Evolutionary conservation across 1,139 yeast species (phyloP), one percentile per base, ranked within the genome.

Genomic region (Trichomonascaceae sp.): DNA sequence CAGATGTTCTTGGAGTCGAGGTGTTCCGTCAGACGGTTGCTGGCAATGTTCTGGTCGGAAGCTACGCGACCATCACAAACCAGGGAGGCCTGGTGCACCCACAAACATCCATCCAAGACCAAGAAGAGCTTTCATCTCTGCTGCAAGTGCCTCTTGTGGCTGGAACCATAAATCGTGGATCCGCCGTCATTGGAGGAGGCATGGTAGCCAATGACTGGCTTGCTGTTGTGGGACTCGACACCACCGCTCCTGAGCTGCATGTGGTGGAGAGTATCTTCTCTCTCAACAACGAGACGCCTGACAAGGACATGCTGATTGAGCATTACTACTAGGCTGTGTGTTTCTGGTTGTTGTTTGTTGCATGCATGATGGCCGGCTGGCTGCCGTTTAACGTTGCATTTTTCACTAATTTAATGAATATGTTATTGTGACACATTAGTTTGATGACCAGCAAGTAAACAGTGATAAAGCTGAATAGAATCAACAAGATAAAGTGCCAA

Each of bases 41-140:
- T 14, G 97, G 96, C 44, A 89, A 92, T 58, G 97, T 92, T 34
- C 70, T 92, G 43, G 98, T 92, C 38, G 99, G 99, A 37, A 80
- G 95, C 13, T 92, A 89, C 63, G 89, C 97, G 63, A 64, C 94
- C 16, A 70, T 92, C 48, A 80, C 95, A 34, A 92, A 92, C 64
- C 96, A 87, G 61, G 99, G 99, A 57, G 98, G 97, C 43, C 69
- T 92, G 47, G 98, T 92, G 33, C 98, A 92, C 60, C 97, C 99
- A 30, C 95, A 84, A 59, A 92, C 98, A 28, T 76, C 93, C 28
- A 77, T 89, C 42, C 95, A 89, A 60, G 98, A 92, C 59, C 98
- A 89, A 65, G 98, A 92, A 64, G 98, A 92, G 64, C 71, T 92
- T 50, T 82, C 95, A 9, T 84, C 96, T 26, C 69, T 92, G 56